Evolutionary conservation across 768 basidiomycete genomes (phyloP), one percentile per base, ranked within the genome.

Genomic region (Pulveroboletus sp.): DNA sequence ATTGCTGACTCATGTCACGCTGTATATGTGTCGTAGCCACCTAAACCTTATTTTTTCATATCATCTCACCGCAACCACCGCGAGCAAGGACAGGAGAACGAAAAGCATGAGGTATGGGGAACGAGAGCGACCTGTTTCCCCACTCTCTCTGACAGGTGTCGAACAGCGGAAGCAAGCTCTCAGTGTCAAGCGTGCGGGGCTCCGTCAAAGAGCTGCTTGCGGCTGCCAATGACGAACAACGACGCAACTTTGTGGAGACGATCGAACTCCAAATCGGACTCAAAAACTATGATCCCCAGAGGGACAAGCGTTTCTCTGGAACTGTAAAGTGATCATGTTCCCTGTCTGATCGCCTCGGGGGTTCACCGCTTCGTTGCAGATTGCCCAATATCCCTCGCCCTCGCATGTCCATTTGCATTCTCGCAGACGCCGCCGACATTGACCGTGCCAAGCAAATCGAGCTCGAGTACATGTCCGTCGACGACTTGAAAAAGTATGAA

Each of bases 231-330:
- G 86, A 86, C 74, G 92, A 93, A 72, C 87, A 89, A 76, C 88
- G 81, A 74, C 84, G 93, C 62, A 93, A 95, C 72, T 95, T 93
- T 69, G 82, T 93, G 56, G 93, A 95, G 80, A 96, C 93, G 50
- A 85, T 95, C 67, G 93, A 96, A 72, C 81, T 96, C 61, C 93
- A 95, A 72, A 90, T 96, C 62, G 93, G 93, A 60, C 81, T 96
- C 66, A 96, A 95, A 80, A 96, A 96, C 82, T 96, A 96, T 77
- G 93, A 99, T 73, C 95, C 96, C 62, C 96, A 98, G 83, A 80
- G 96, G 58, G 96, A 99, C 75, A 99, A 98, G 80, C 96, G 96
- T 92, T 98, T 99, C 89, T 94, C 92, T 58, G 93, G 93, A 66
- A 96, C 93, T 44, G 92, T 95, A 75, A 95, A 94, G 93, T 93